A percentile compares a stretch with the other conserved stretches of the same genome.
Evolutionary conservation across 805 yeast genomes (phyloP).

Genomic region (Myxozyma nipponensis): DNA sequence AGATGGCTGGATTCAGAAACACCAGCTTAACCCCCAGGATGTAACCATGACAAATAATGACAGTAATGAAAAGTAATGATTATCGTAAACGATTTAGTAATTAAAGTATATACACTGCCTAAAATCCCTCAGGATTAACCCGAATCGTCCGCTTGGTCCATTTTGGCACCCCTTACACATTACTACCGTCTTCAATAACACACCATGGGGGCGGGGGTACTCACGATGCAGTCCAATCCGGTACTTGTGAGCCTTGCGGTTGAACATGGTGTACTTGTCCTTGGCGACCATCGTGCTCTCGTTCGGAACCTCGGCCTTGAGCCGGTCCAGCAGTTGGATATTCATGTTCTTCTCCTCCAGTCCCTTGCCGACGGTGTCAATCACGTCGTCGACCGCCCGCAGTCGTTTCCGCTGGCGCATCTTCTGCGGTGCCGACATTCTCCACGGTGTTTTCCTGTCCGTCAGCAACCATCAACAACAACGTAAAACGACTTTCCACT

Average conservation of each 20-base stretch:
- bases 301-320: conserved; percentile 56
- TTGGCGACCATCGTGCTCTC: conserved; percentile 73
- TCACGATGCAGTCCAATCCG: conserved; percentile 73
- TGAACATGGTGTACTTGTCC: conserved; percentile 86
- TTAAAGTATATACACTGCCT: neutral
- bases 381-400: conserved; percentile 73
- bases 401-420: conserved; percentile 79
- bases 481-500: conserved; percentile 25
- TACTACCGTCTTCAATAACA: too few species aligned
- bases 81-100: neutral
- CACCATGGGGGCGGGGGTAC: too few species aligned
- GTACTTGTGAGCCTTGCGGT: conserved; percentile 67
- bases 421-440: conserved; percentile 76
- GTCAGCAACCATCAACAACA: conserved; percentile 2
- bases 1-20: conserved; percentile 21
- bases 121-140: conserved; percentile 24
- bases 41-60: neutral
- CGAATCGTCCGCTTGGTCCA: conserved; percentile 29
- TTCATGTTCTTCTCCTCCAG: conserved; percentile 38
- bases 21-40: conserved; percentile 10
- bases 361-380: conserved; percentile 58
- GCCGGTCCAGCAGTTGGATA: conserved; percentile 11
- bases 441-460: conserved; percentile 66
- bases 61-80: neutral
- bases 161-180: conserved; percentile 21